Evolutionary conservation across 768 basidiomycete genomes (phyloP), one percentile per base, ranked within the genome.

Genomic region (Boletus reticuloceps): DNA sequence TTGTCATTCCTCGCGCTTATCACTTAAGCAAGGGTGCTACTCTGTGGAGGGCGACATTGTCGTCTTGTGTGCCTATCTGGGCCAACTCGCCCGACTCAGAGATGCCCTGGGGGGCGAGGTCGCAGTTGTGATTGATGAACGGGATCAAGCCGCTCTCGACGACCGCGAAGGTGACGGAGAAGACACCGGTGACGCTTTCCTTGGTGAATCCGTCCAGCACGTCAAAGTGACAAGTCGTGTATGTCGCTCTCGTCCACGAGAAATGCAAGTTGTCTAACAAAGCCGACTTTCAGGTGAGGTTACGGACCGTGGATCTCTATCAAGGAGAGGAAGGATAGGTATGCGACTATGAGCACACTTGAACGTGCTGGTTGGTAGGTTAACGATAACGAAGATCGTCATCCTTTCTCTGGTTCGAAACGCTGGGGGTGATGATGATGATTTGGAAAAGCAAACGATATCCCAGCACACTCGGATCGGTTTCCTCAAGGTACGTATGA

Each of bases 351-450:
- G n/a, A 32, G 16, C 20, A n/a, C 13, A n/a, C 53, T 37, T 32
- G 20, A 12, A 6, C 11, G 11, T 25, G 6, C 3, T 6, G 11
- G 5, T 19, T 13, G 13, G 22, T 49, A 20, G 17, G 34, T 42
- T 62, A 48, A 54, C 42, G 2, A 53, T 47, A n/a, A 12, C 6
- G 11, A 55, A 86, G 74, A 79, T 91, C 50, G 80, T 91, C 32
- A 88, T 91, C 29, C 74, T 91, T 10, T 89, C 87, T 0, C 75
- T 89, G 13, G 89, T 91, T 12, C 75, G 89, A 41, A 91, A 91
- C 62, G 77, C 82, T 0, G 88, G 88, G 9, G 75, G 76, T 2
- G 69, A 71, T 10, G 72, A 72, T 13, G 73, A 76, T 31, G 69
- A 72, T 4, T 60, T 62, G 2, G 71, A 69, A 13, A 37, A 46